These are phyloP conservation scores for Ilex asprella DNA, from an alignment of 257 asterid species.

Conservation along the genomic window DNA sequence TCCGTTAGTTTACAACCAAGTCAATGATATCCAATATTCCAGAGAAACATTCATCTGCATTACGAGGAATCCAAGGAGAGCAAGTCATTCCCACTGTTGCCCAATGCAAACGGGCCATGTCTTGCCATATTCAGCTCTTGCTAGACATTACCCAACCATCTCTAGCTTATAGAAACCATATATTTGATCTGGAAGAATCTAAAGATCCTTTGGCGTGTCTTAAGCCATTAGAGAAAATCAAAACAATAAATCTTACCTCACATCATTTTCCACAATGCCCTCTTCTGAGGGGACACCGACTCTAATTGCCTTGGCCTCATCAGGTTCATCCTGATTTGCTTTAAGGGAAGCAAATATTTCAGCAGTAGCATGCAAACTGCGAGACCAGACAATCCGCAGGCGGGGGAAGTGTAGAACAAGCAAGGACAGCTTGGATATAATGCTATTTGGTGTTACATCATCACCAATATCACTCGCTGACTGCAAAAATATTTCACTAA, in stretches of 20 bases:
- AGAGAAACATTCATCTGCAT: too few relatives aligned
- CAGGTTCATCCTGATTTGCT: conserved; percentile 98
- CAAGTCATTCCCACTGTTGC: too few relatives aligned
- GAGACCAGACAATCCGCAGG: conserved; percentile 91
- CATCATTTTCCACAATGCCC: conserved; percentile 78
- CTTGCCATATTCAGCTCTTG: too few relatives aligned
- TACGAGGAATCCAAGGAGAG: too few relatives aligned
- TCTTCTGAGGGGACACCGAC: conserved; percentile 98
- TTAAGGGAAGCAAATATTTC: conserved; percentile 74
- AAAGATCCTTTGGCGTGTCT: too few relatives aligned
- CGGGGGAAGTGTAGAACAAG: conserved; percentile 98
- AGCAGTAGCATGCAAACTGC: conserved; percentile 92
- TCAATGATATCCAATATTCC: too few relatives aligned
- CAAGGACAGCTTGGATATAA: conserved; percentile 84
- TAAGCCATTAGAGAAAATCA: too few relatives aligned
- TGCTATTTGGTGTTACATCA: conserved; percentile 85
- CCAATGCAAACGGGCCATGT: too few relatives aligned
- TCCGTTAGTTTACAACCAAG: too few relatives aligned
- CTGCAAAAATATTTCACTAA: conserved; percentile 36
- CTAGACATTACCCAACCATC: too few relatives aligned
- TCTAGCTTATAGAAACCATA: too few relatives aligned
- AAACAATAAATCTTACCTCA: conserved; percentile 40
- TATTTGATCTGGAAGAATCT: too few relatives aligned
- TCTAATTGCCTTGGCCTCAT: conserved; percentile 85
- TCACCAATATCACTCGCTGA: conserved; percentile 84